phyloP scores from a whole-genome alignment of 257 asterid species.

The Penstemon newberryi region DNA sequence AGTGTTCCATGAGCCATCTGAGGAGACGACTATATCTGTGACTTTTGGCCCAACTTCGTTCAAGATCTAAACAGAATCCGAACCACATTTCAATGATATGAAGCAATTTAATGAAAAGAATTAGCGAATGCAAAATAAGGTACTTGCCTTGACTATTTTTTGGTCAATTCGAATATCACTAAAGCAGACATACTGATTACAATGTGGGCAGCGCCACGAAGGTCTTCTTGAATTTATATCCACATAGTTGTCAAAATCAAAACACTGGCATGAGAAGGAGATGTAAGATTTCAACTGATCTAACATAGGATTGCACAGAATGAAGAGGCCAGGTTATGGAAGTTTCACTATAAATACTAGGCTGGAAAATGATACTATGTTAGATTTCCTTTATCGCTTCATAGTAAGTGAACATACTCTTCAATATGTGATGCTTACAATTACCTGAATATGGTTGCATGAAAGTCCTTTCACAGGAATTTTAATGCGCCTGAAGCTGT shows the following conservation, averaged over 20 bases:
- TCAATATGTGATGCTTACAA: constrained; percentile 20
- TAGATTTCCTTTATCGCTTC: constrained; percentile 17
- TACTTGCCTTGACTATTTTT: constrained; percentile 78
- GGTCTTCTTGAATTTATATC: constrained; percentile 83
- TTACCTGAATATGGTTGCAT: constrained; percentile 95
- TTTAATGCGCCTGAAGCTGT: constrained; percentile 74
- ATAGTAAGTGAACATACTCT: constrained; percentile 17
- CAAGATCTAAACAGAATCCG: constrained; percentile 42
- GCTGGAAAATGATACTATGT: constrained; percentile 9
- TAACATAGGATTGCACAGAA: constrained; percentile 1
- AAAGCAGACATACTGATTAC: constrained; percentile 80
- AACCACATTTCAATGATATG: background rate
- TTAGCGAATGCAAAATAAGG: constrained; percentile 18
- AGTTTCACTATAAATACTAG: constrained; percentile 14
- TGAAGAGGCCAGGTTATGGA: background rate
- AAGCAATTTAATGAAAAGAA: background rate
- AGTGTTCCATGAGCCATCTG: constrained; percentile 65
- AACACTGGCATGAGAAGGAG: constrained; percentile 53
- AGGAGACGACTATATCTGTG: constrained; percentile 43
- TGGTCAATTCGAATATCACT: constrained; percentile 83
- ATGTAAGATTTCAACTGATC: background rate
- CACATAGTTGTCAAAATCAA: constrained; percentile 78
- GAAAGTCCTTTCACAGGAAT: constrained; percentile 87
- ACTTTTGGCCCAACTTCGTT: constrained; percentile 55
- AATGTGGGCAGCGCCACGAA: constrained; percentile 94